Conservation (phyloP, 148 eudicot genomes). For the Silene uniflora region DNA sequence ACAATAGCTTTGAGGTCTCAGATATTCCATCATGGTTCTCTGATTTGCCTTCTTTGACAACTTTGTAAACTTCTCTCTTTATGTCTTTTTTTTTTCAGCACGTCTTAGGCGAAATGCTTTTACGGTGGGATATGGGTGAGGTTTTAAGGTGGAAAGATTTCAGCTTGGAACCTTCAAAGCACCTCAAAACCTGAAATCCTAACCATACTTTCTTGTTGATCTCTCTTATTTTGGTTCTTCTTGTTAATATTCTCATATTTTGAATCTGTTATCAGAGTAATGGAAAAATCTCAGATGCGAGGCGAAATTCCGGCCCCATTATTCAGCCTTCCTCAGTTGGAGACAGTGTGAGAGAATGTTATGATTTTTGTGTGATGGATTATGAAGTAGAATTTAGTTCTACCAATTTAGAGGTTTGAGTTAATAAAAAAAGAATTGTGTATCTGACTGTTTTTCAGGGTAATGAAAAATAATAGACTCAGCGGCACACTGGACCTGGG, state of each 20-base stretch:
- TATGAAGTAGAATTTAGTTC: neutral
- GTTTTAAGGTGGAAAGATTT: neutral
- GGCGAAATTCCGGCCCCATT: constrained; percentile 44
- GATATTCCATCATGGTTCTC: constrained; percentile 58
- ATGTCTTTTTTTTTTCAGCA: neutral
- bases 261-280: constrained; percentile 32
- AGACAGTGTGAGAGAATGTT: constrained; percentile 46
- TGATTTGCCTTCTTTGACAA: constrained; percentile 46
- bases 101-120: neutral
- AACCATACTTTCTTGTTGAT: neutral
- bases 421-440: too few species aligned
- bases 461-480: constrained; percentile 43
- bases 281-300: constrained; percentile 41
- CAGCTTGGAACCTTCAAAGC: neutral
- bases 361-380: neutral
- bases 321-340: constrained; percentile 55
- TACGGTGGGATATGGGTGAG: neutral
- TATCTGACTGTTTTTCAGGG: constrained; percentile 19
- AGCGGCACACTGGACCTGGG: constrained; percentile 59
- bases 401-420: neutral
- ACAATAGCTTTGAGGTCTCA: constrained; percentile 50
- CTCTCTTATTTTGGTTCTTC: neutral
- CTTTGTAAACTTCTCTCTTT: constrained; percentile 40
- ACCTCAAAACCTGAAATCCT: neutral
- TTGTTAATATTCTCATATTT: neutral